Conservation (phyloP, 345 rosid species). For the Citrus trifoliata region DNA sequence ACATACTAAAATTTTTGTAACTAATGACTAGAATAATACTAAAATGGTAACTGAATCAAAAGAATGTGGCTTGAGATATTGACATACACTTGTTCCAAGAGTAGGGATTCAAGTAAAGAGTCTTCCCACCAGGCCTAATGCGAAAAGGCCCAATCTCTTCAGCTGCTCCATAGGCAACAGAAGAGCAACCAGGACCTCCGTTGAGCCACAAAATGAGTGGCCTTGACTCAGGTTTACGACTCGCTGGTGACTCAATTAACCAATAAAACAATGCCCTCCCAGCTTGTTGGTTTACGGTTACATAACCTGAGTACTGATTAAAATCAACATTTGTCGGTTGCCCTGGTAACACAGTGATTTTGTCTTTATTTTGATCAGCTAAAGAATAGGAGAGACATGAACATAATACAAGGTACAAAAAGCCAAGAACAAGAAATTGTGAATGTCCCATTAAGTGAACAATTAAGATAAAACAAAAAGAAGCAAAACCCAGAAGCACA, state of each 20-base stretch:
- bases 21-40: background rate
- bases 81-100: conserved; percentile 72
- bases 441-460: conserved; percentile 34
- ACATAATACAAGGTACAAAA: conserved; percentile 25
- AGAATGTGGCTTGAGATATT: background rate
- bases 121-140: conserved; percentile 66
- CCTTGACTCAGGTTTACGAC: conserved; percentile 54
- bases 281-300: conserved; percentile 72
- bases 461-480: conserved; percentile 12
- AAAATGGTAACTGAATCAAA: background rate
- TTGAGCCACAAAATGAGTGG: conserved; percentile 92
- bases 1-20: background rate
- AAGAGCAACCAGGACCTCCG: conserved; percentile 97
- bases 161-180: conserved; percentile 77
- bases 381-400: conserved; percentile 24
- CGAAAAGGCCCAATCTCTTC: conserved; percentile 91
- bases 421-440: conserved; percentile 8
- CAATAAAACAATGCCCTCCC: conserved; percentile 94
- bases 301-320: conserved; percentile 82
- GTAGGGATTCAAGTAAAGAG: conserved; percentile 71
- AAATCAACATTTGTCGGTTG: conserved; percentile 66
- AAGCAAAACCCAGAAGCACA: conserved; percentile 27
- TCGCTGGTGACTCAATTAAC: conserved; percentile 73
- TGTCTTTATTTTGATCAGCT: conserved; percentile 55
- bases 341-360: conserved; percentile 66